Evolutionary conservation across 257 asterid genomes (phyloP).

Genomic region (Gardenia jasminoides): DNA sequence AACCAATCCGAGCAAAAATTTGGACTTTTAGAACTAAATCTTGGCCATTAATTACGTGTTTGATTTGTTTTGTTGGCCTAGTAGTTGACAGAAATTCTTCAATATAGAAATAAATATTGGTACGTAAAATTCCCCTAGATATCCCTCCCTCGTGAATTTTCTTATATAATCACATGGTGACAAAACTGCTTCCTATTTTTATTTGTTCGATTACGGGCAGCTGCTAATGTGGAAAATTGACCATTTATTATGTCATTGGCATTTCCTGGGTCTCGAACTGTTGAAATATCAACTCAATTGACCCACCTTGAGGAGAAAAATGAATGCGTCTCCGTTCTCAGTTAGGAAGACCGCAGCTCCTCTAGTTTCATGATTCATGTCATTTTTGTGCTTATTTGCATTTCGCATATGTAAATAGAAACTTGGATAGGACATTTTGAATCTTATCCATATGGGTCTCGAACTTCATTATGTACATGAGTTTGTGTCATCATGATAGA

Average conservation of each 20-base stretch:
- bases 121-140: not conserved
- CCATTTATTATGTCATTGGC: not conserved
- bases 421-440: not conserved
- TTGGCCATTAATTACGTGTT: not conserved
- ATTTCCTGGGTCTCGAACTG: not conserved
- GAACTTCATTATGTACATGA: too few relatives aligned
- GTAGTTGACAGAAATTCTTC: not conserved
- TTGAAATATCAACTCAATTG: not conserved
- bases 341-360: not conserved
- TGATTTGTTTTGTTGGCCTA: not conserved
- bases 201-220: not conserved
- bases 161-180: not conserved
- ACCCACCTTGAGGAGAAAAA: not conserved
- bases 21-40: not conserved
- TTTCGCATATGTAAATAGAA: not conserved
- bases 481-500: too few relatives aligned
- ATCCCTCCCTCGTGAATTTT: not conserved
- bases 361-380: not conserved
- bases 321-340: not conserved
- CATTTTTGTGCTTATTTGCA: too few relatives aligned
- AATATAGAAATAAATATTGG: not conserved
- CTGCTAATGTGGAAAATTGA: not conserved
- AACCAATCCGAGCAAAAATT: not conserved
- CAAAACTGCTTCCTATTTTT: not conserved
- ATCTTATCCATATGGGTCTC: not conserved